phyloP scores from a whole-genome alignment of 768 basidiomycete genomes.

The Rhodotorula graminis region DNA sequence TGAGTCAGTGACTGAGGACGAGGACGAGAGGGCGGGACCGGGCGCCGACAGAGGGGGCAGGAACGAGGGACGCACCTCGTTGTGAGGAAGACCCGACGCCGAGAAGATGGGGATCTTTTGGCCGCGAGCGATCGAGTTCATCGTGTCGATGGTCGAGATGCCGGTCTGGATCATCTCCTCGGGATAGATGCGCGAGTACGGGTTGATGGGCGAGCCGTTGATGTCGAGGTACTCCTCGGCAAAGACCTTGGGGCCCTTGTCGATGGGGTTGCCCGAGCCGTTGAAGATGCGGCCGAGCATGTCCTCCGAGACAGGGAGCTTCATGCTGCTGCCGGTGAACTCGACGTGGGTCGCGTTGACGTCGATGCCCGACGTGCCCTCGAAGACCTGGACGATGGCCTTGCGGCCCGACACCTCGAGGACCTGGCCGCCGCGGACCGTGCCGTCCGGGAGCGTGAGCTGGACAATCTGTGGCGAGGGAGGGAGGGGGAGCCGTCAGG shows the following conservation, averaged over 20 bases:
- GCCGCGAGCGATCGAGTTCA: slow-evolving; percentile 99
- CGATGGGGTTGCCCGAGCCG: slow-evolving; percentile 94
- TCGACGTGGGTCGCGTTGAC: slow-evolving; percentile 96
- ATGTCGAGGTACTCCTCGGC: slow-evolving; percentile 99
- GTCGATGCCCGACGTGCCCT: slow-evolving; percentile 95
- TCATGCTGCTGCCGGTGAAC: slow-evolving; percentile 98
- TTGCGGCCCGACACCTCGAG: slow-evolving; percentile 98
- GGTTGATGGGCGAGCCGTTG: slow-evolving; percentile 98
- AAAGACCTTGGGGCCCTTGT: slow-evolving; percentile 97
- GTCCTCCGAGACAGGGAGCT: slow-evolving; percentile 95
- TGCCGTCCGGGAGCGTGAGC: slow-evolving; percentile 88
- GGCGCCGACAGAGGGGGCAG: slow-evolving; percentile 10
- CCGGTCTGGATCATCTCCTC: slow-evolving; percentile 99
- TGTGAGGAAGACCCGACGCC: slow-evolving; percentile 96
- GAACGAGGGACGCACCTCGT: slow-evolving; percentile 62
- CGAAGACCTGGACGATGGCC: slow-evolving; percentile 98
- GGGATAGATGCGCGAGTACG: slow-evolving; percentile 96
- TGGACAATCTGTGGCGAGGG: slow-evolving; percentile 61
- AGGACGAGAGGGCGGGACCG: too few species aligned
- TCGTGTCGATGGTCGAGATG: slow-evolving; percentile 94
- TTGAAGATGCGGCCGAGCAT: slow-evolving; percentile 99
- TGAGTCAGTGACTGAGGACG: too few species aligned
- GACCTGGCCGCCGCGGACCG: slow-evolving; percentile 92
- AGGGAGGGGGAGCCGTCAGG: too few species aligned
- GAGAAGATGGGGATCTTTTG: slow-evolving; percentile 99